Percentiles rank a stretch among this genome's conserved stretches.
Conservation (phyloP, 2,329 filamentous ascomycete species). For the Venturia effusa region DNA sequence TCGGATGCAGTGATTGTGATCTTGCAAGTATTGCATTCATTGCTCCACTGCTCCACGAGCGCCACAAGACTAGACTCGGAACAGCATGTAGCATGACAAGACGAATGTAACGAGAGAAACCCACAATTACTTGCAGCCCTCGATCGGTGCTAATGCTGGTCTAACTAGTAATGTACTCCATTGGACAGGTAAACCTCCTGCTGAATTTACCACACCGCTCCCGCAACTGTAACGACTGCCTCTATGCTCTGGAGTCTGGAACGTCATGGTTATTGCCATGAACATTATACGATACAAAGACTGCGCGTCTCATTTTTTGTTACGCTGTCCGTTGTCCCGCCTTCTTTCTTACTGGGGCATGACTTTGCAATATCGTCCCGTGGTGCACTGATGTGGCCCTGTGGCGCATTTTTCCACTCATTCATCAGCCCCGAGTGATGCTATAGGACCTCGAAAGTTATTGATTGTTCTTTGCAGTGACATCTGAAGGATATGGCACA, state of each 20-base stretch:
- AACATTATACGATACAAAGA: too few species aligned
- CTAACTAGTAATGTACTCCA: too few species aligned
- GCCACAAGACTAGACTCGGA: not conserved
- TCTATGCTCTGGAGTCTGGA: too few species aligned
- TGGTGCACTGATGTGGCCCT: not conserved
- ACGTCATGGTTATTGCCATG: too few species aligned
- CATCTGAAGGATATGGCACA: constrained; percentile 12
- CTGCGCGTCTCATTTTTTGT: too few species aligned
- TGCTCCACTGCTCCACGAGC: not conserved
- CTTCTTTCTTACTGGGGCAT: constrained; percentile 16
- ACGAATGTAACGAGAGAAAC: not conserved
- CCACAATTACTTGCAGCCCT: not conserved
- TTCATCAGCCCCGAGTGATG: not conserved
- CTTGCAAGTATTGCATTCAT: not conserved
- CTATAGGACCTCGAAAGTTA: constrained; percentile 17
- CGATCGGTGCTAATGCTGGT: too few species aligned
- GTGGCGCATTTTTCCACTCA: not conserved
- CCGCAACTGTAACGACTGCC: too few species aligned
- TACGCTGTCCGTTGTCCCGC: too few species aligned
- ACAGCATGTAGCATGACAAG: not conserved
- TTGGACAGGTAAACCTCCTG: too few species aligned
- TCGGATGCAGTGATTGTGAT: not conserved
- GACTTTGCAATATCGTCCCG: constrained; percentile 17
- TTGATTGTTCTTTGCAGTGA: constrained; percentile 12
- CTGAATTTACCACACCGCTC: too few species aligned